Evolutionary conservation across 2,329 filamentous ascomycete species (phyloP).

Genomic region (Podosphaera leucotricha): DNA sequence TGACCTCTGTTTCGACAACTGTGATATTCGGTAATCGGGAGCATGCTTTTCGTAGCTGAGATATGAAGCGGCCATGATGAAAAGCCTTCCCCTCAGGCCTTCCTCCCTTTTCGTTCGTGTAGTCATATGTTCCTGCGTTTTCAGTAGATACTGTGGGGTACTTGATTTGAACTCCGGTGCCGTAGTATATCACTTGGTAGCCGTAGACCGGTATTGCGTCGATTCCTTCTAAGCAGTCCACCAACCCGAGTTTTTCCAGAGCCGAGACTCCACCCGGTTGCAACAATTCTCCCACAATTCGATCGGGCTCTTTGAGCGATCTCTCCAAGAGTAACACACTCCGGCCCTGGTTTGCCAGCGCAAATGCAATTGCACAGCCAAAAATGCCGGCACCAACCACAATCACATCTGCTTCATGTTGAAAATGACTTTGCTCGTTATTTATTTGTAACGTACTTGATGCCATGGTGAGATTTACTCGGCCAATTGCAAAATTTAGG

Average conservation of each 20-base stretch:
- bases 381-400: slow-evolving; percentile 81
- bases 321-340: slow-evolving; percentile 77
- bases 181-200: slow-evolving; percentile 71
- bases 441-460: background rate
- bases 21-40: slow-evolving; percentile 59
- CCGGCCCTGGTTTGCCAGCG: slow-evolving; percentile 69
- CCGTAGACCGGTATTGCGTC: slow-evolving; percentile 65
- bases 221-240: slow-evolving; percentile 66
- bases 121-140: slow-evolving; percentile 5
- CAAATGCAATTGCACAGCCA: slow-evolving; percentile 65
- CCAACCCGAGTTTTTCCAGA: slow-evolving; percentile 56
- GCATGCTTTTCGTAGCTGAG: slow-evolving; percentile 54
- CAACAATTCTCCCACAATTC: slow-evolving; percentile 85
- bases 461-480: background rate
- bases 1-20: slow-evolving; percentile 73
- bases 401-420: slow-evolving; percentile 58
- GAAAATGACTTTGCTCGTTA: background rate
- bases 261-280: slow-evolving; percentile 78
- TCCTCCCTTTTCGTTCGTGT: slow-evolving; percentile 16
- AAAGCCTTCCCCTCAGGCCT: slow-evolving; percentile 56
- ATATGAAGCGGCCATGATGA: slow-evolving; percentile 87
- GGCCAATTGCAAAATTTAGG: no score
- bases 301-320: slow-evolving; percentile 75
- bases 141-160: slow-evolving; percentile 35
- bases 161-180: slow-evolving; percentile 46